Conservation (phyloP, 768 basidiomycete species). For the Udeniomyces megalosporus region DNA sequence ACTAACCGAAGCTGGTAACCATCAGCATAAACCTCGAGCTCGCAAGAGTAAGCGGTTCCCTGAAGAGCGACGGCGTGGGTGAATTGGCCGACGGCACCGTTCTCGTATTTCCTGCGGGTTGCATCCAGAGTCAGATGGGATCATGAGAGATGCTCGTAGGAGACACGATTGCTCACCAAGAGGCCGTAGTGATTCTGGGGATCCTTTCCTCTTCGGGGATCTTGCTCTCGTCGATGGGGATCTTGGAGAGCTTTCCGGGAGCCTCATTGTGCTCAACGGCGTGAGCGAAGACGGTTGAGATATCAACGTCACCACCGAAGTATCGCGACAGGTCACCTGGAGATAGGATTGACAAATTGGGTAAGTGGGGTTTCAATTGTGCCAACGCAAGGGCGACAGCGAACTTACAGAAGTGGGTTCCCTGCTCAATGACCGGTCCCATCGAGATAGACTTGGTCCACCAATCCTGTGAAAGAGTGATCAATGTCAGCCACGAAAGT, state of each 20-base stretch:
- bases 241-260: slow-evolving; percentile 66
- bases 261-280: slow-evolving; percentile 85
- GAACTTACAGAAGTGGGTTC: slow-evolving; percentile 69
- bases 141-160: background rate
- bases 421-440: slow-evolving; percentile 27
- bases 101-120: slow-evolving; percentile 57
- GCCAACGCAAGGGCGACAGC: too few species aligned
- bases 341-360: too few species aligned
- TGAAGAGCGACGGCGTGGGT: slow-evolving; percentile 82
- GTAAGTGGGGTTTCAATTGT: too few species aligned
- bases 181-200: slow-evolving; percentile 80
- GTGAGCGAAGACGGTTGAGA: slow-evolving; percentile 49
- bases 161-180: slow-evolving; percentile 41
- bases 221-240: slow-evolving; percentile 66
- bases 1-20: slow-evolving; percentile 45
- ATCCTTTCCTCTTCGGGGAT: slow-evolving; percentile 67
- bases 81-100: slow-evolving; percentile 82
- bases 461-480: slow-evolving; percentile 45
- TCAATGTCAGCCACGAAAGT: slow-evolving; percentile 38
- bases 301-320: slow-evolving; percentile 90
- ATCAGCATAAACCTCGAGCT: slow-evolving; percentile 84
- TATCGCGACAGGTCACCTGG: slow-evolving; percentile 69
- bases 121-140: background rate
- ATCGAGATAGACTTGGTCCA: slow-evolving; percentile 62
- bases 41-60: slow-evolving; percentile 82